These are phyloP conservation scores for Trifolium dubium DNA, from an alignment of 306 rosid species.

Conservation along the genomic window DNA sequence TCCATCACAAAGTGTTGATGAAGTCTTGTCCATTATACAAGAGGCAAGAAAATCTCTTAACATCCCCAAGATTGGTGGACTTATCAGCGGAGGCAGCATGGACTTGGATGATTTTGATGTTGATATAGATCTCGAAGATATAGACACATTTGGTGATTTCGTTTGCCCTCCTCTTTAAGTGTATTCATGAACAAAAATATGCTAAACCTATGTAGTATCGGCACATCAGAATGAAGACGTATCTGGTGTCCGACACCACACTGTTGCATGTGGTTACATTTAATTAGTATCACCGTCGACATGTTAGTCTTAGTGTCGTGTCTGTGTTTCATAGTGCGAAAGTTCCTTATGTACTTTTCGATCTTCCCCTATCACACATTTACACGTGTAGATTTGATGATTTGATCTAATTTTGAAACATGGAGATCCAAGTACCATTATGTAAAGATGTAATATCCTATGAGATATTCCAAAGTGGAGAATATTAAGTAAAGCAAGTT, in stretches of 20 bases:
- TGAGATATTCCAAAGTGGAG: conserved; percentile 33
- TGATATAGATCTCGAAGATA: conserved; percentile 66
- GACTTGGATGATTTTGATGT: conserved; percentile 76
- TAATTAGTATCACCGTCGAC: neutral
- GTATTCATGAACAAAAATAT: conserved; percentile 25
- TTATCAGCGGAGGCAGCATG: conserved; percentile 61
- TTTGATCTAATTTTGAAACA: conserved; percentile 25
- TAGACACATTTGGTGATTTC: conserved; percentile 70
- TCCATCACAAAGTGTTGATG: conserved; percentile 71
- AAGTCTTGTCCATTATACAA: conserved; percentile 64
- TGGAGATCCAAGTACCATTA: conserved; percentile 1
- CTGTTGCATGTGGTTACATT: neutral
- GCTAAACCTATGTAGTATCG: neutral
- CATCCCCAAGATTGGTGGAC: conserved; percentile 47
- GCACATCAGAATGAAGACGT: neutral
- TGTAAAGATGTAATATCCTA: neutral
- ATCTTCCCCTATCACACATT: neutral
- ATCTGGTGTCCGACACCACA: neutral
- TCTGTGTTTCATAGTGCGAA: neutral
- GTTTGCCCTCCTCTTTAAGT: conserved; percentile 55
- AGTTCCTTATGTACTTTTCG: neutral
- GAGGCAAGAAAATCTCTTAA: conserved; percentile 64
- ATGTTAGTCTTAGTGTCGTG: neutral
- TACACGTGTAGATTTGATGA: conserved; percentile 4
- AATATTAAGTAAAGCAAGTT: conserved; percentile 30